phyloP scores from a whole-genome alignment of 2,329 filamentous ascomycete genomes.

The Phaeomoniella chlamydospora region DNA sequence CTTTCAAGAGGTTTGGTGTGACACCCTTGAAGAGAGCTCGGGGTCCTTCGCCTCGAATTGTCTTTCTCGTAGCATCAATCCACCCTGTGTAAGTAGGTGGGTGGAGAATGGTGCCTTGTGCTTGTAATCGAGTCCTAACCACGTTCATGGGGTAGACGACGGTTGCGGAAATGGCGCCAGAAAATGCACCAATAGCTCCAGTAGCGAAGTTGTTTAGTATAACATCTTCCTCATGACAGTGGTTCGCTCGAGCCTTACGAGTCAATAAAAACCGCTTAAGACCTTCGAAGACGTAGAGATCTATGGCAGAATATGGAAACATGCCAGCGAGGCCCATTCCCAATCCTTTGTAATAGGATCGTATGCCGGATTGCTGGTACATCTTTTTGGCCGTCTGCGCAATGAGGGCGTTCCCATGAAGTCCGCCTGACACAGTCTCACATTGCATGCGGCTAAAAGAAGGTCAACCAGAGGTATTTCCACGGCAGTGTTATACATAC shows the following conservation, averaged over 20 bases:
- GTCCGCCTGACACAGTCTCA: conserved; percentile 74
- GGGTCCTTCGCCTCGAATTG: conserved; percentile 66
- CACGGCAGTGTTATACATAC: conserved; percentile 22
- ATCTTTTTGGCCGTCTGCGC: conserved; percentile 74
- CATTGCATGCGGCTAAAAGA: conserved; percentile 67
- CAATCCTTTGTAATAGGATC: conserved; percentile 76
- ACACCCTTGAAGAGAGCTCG: conserved; percentile 87
- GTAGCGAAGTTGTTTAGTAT: conserved; percentile 68
- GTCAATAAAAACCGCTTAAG: conserved; percentile 62
- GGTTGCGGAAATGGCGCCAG: conserved; percentile 82
- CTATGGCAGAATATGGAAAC: conserved; percentile 95
- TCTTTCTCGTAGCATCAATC: conserved; percentile 73
- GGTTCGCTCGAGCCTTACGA: conserved; percentile 53
- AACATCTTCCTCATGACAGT: conserved; percentile 72
- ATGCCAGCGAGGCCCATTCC: conserved; percentile 91
- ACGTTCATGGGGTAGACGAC: conserved; percentile 93
- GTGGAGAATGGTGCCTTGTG: conserved; percentile 86
- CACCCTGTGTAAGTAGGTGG: conserved; percentile 83
- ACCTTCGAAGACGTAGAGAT: conserved; percentile 89
- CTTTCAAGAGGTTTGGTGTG: conserved; percentile 90
- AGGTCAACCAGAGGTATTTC: conserved; percentile 1
- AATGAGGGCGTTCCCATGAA: conserved; percentile 71
- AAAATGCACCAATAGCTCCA: conserved; percentile 78
- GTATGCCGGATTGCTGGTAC: conserved; percentile 59
- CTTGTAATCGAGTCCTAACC: conserved; percentile 79